These are phyloP conservation scores for Fusarium hostae DNA, from an alignment of 2,329 filamentous ascomycete genomes.

Conservation along the genomic window DNA sequence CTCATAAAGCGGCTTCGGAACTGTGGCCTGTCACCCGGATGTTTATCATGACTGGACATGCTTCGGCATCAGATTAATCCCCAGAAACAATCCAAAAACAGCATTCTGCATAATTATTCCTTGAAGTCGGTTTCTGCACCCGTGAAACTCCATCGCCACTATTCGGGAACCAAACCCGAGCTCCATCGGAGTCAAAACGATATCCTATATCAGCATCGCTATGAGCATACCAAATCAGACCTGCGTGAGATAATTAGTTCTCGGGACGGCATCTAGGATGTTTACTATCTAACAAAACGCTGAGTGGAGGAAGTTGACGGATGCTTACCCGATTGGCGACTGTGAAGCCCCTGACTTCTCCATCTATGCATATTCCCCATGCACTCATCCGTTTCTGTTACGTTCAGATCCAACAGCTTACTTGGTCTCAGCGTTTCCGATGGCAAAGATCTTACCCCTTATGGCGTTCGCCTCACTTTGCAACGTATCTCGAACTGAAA, in stretches of 20 bases:
- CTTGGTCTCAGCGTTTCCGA: accelerated
- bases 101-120: background rate
- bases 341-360: no score
- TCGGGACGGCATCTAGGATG: accelerated
- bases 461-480: background rate
- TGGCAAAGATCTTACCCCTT: accelerated
- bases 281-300: accelerated
- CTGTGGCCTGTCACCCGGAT: no score
- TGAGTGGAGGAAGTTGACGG: accelerated
- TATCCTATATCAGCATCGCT: no score
- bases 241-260: accelerated
- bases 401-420: no score
- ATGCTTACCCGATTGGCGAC: background rate
- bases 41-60: background rate
- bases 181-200: accelerated
- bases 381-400: background rate
- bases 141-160: background rate
- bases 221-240: accelerated
- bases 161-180: background rate
- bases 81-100: accelerated
- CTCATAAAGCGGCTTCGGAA: no score
- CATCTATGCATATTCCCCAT: background rate
- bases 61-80: background rate
- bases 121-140: background rate
- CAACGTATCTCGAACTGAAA: background rate